Conservation (phyloP, 2,329 filamentous ascomycete species). For the Fusarium sp. region DNA sequence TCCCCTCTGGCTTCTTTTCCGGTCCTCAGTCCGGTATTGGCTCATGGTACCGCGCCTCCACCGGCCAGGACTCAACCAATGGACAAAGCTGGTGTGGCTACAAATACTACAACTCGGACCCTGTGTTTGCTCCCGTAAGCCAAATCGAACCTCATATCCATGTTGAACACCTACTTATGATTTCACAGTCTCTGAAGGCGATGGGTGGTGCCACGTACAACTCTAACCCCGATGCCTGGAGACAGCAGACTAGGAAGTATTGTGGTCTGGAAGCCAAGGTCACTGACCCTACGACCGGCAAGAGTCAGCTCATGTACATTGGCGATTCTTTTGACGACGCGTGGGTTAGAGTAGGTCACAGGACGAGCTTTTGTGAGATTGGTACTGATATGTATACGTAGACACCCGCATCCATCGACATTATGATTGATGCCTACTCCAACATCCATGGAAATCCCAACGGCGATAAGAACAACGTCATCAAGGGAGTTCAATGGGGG, state of each 20-base stretch:
- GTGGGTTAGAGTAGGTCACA: neutral
- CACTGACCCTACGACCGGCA: neutral
- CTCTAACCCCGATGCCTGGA: neutral
- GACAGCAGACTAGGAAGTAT: neutral
- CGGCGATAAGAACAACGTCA: neutral
- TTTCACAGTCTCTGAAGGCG: neutral
- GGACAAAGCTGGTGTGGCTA: neutral
- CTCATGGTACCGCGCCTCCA: neutral
- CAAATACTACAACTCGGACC: neutral
- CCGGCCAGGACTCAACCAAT: neutral
- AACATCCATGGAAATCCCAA: neutral
- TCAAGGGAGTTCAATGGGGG: neutral
- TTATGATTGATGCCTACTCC: neutral
- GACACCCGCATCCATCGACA: neutral
- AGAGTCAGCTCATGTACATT: neutral
- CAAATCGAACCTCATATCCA: rapidly evolving
- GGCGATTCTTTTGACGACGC: neutral
- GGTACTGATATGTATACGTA: neutral
- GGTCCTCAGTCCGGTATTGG: neutral
- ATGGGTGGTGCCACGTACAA: neutral
- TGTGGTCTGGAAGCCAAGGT: neutral
- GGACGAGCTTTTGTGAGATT: rapidly evolving
- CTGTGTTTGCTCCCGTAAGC: neutral
- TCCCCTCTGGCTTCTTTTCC: neutral
- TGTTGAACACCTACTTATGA: neutral